Conservation (phyloP, 176 grass and related monocot species). For the Eragrostis nindensis region DNA sequence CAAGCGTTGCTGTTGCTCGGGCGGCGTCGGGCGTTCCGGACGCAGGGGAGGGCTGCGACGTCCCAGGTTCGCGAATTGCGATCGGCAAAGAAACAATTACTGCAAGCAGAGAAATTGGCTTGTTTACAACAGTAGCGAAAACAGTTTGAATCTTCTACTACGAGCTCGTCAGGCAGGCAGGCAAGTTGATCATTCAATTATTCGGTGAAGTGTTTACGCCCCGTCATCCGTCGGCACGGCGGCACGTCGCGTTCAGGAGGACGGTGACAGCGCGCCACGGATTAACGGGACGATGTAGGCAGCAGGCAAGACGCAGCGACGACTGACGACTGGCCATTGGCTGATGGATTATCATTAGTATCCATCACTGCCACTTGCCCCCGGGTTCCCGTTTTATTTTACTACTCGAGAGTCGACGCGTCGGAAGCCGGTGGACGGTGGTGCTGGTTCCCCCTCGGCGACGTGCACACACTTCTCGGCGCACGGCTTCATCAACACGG, state of each 20-base stretch:
- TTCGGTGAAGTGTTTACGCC: no score
- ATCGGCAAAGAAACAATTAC: no score
- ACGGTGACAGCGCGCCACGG: neutral
- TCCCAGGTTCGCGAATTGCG: neutral
- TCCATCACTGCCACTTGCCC: neutral
- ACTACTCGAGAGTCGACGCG: neutral
- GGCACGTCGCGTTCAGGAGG: slow-evolving; percentile 23
- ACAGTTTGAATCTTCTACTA: no score
- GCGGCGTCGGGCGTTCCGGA: no score
- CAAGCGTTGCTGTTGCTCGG: neutral
- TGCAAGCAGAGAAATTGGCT: no score
- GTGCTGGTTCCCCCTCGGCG: neutral
- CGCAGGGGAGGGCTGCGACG: neutral
- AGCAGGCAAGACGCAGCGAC: neutral
- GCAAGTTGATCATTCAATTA: neutral
- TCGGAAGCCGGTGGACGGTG: no score
- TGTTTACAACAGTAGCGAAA: no score
- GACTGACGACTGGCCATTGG: neutral
- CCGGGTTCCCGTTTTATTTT: neutral
- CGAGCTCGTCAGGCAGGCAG: neutral
- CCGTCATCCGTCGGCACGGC: no score
- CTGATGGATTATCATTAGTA: neutral
- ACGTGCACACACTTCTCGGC: neutral
- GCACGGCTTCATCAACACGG: neutral
- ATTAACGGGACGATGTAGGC: neutral